Percentiles rank a stretch among this genome's conserved stretches.
These are phyloP conservation scores for Postia placenta DNA, from an alignment of 768 basidiomycete species.

Conservation along the genomic window DNA sequence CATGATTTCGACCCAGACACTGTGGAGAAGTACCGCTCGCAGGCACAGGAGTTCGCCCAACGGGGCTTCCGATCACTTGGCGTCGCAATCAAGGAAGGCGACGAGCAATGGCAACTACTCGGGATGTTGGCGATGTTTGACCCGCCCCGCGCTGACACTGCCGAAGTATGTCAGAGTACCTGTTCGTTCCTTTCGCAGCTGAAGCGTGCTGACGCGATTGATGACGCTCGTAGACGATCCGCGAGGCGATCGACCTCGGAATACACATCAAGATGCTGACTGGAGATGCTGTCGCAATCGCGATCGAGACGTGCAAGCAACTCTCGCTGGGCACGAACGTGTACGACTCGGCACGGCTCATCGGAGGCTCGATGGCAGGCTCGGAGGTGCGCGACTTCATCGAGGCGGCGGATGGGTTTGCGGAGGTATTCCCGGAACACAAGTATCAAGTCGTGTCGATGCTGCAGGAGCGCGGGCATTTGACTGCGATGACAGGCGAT, in stretches of 20 bases:
- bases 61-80: conserved; percentile 41
- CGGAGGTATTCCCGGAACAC: conserved; percentile 43
- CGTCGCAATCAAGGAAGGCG: conserved; percentile 39
- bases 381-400: conserved; percentile 33
- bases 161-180: conserved; percentile 22
- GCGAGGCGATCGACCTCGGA: conserved; percentile 29
- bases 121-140: conserved; percentile 36
- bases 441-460: conserved; percentile 31
- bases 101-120: conserved; percentile 36
- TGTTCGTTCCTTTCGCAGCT: not conserved
- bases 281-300: conserved; percentile 4
- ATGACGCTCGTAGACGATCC: conserved; percentile 27
- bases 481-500: conserved; percentile 41
- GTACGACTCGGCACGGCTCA: conserved; percentile 24
- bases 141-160: conserved; percentile 40
- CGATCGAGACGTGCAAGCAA: conserved; percentile 30
- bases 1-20: conserved; percentile 26
- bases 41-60: conserved; percentile 32
- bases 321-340: conserved; percentile 19
- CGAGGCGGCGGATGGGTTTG: conserved; percentile 45
- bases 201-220: not conserved
- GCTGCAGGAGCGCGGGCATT: conserved; percentile 34
- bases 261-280: conserved; percentile 43
- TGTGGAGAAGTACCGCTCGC: conserved; percentile 28
- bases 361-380: conserved; percentile 36